These are phyloP conservation scores for Crucibulum laeve DNA, from an alignment of 768 basidiomycete genomes.

Conservation along the genomic window DNA sequence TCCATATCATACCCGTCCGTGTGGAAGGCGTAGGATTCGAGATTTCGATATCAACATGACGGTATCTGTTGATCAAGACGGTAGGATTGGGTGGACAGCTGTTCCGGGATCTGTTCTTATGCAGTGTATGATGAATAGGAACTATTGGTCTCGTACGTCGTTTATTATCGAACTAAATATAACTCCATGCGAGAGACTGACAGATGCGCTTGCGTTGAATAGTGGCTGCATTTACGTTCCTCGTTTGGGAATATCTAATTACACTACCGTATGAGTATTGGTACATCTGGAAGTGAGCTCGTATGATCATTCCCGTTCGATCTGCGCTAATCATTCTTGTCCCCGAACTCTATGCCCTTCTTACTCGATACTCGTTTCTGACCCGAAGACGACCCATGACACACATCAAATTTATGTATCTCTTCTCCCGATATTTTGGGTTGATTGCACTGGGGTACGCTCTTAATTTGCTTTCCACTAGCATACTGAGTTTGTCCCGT, in stretches of 20 bases:
- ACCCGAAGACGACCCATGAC: background rate
- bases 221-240: background rate
- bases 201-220: too few relatives aligned
- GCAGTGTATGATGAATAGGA: background rate
- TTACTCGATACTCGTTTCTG: too few relatives aligned
- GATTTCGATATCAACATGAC: too few relatives aligned
- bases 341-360: too few relatives aligned
- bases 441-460: background rate
- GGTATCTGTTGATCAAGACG: too few relatives aligned
- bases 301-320: constrained; percentile 4
- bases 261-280: background rate
- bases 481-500: background rate
- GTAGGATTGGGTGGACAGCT: too few relatives aligned
- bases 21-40: too few relatives aligned
- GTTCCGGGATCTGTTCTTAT: too few relatives aligned
- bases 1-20: too few relatives aligned
- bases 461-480: background rate
- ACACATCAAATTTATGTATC: background rate
- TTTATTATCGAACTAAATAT: background rate
- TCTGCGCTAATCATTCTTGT: background rate
- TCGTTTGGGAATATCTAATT: background rate
- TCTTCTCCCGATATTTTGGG: constrained; percentile 1
- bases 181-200: too few relatives aligned
- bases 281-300: constrained; percentile 1
- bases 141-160: background rate